Evolutionary conservation across 2,329 filamentous ascomycete genomes (phyloP).

Genomic region (Corinectria fuckeliana): DNA sequence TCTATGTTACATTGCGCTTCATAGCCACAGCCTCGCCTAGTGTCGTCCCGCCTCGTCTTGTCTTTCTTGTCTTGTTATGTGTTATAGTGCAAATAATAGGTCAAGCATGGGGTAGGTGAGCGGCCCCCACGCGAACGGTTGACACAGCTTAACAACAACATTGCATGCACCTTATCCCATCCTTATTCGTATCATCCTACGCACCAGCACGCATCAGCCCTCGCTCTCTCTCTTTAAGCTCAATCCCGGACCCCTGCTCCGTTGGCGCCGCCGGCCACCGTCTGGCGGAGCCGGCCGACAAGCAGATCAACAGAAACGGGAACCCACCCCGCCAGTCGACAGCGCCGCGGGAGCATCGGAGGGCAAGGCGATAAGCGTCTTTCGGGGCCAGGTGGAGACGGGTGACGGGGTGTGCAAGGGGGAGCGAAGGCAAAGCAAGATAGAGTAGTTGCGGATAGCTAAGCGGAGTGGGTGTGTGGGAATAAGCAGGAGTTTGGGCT

Average conservation of each 20-base stretch:
- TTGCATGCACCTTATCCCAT: not conserved
- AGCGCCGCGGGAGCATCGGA: not conserved
- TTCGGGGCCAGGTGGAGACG: not conserved
- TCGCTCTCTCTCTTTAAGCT: no score
- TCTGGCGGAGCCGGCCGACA: constrained; percentile 36
- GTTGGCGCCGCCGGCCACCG: constrained; percentile 20
- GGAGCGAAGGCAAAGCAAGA: not conserved
- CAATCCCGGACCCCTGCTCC: constrained; percentile 3
- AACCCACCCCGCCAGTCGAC: not conserved
- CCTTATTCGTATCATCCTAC: not conserved
- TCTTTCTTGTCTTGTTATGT: not conserved
- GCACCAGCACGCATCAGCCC: not conserved
- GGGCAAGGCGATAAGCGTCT: constrained; percentile 14
- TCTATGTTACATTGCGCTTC: not conserved
- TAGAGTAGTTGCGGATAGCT: not conserved
- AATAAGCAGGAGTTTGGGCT: constrained; percentile 13
- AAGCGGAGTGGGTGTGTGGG: not conserved
- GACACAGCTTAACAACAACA: not conserved
- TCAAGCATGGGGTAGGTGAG: not conserved
- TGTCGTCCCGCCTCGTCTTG: not conserved
- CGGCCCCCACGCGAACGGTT: not conserved
- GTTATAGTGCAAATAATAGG: not conserved
- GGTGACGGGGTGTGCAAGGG: constrained; percentile 3
- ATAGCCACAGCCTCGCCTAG: not conserved
- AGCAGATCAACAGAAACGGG: no score